Evolutionary conservation across 306 rosid species (phyloP).

Genomic region (Albizia julibrissin): DNA sequence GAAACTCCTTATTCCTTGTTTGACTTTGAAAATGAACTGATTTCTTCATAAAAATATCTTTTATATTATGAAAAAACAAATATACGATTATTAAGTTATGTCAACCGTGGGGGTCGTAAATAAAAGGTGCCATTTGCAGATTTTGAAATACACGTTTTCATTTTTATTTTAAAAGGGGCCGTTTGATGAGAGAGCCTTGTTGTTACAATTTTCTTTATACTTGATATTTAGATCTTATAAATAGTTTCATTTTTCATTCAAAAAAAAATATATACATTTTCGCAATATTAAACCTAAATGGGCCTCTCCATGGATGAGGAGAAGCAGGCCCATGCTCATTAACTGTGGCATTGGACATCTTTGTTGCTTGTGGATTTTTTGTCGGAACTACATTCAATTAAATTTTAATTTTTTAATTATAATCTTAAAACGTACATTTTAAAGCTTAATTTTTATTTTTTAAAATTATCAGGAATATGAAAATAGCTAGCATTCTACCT

Average conservation of each 20-base stretch:
- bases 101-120: not conserved
- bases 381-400: not conserved
- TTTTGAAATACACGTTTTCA: too few species aligned
- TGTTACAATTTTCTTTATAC: too few species aligned
- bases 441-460: not conserved
- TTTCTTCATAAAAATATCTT: too few species aligned
- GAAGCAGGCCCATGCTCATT: not conserved
- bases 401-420: not conserved
- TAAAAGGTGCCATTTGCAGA: not conserved
- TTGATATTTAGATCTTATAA: too few species aligned
- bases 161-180: too few species aligned
- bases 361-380: not conserved
- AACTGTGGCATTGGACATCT: not conserved
- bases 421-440: not conserved
- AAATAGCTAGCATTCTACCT: not conserved
- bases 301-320: not conserved
- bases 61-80: too few species aligned
- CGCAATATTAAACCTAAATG: not conserved
- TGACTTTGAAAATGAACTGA: not conserved
- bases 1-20: not conserved
- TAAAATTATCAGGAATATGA: not conserved
- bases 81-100: not conserved
- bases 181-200: too few species aligned
- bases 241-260: too few species aligned
- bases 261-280: too few species aligned